Percentiles rank a stretch among this genome's conserved stretches.
Conservation (phyloP, 2,329 filamentous ascomycete species). For the Phyllosticta ampelicida region DNA sequence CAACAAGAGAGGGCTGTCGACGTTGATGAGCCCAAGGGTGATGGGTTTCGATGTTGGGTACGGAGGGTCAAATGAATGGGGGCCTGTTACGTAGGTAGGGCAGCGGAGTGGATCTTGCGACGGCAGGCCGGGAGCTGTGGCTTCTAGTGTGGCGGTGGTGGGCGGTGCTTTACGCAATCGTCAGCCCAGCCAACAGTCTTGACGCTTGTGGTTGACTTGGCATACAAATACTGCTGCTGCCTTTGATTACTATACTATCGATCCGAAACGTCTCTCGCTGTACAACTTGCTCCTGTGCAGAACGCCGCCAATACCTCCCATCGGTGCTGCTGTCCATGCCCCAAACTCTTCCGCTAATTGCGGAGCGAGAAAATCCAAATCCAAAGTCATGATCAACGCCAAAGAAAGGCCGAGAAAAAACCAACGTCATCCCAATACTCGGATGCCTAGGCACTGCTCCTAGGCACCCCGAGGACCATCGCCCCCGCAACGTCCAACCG, state of each 20-base stretch:
- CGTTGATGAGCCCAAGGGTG: slow-evolving; percentile 4
- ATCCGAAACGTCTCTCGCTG: not conserved
- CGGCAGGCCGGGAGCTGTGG: not conserved
- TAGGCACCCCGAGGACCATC: slow-evolving; percentile 22
- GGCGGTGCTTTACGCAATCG: not conserved
- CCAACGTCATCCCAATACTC: not conserved
- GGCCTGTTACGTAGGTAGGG: slow-evolving; percentile 9
- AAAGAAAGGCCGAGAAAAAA: slow-evolving; percentile 1
- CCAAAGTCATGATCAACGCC: not conserved
- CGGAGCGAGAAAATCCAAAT: not conserved
- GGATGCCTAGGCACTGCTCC: too few relatives aligned
- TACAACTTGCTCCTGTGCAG: not conserved
- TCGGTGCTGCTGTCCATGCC: slow-evolving; percentile 5
- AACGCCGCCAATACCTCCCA: slow-evolving; percentile 4
- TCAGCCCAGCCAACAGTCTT: not conserved
- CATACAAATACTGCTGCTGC: not conserved
- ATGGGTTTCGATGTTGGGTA: slow-evolving; percentile 6
- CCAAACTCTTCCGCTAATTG: not conserved
- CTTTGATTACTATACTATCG: not conserved
- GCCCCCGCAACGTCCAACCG: slow-evolving; percentile 38
- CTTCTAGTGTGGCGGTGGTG: slow-evolving; percentile 4
- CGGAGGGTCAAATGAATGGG: slow-evolving; percentile 9
- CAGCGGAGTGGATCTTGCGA: slow-evolving; percentile 1
- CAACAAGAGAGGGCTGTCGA: not conserved
- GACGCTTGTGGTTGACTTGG: too few relatives aligned